Evolutionary conservation across 139 green algal genomes (phyloP).

Genomic region (Picochlorum sp.): DNA sequence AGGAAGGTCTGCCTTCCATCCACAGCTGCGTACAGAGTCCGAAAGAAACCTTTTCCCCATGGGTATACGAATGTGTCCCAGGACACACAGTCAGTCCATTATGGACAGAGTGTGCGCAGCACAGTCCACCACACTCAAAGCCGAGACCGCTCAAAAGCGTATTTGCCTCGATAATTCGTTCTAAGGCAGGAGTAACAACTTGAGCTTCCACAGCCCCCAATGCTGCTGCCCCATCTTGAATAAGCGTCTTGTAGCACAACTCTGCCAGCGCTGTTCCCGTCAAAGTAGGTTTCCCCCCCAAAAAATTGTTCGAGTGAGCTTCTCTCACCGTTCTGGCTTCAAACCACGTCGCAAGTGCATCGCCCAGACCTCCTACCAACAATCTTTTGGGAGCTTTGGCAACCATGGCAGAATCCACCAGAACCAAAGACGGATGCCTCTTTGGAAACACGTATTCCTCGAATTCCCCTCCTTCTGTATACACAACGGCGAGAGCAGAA

Average conservation of each 20-base stretch:
- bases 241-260: conserved; percentile 8
- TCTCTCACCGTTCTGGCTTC: conserved; percentile 12
- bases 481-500: conserved; percentile 13
- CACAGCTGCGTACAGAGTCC: conserved; percentile 12
- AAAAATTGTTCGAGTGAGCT: conserved; percentile 5
- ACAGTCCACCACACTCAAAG: conserved; percentile 14
- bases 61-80: not conserved
- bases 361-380: conserved; percentile 12
- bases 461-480: conserved; percentile 1
- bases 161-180: conserved; percentile 19
- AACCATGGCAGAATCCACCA: conserved; percentile 17
- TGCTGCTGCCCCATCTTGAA: conserved; percentile 4
- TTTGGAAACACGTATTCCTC: not conserved
- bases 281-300: conserved; percentile 5
- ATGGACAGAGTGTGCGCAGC: conserved; percentile 13
- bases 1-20: conserved; percentile 8
- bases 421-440: conserved; percentile 13
- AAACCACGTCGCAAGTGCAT: conserved; percentile 18
- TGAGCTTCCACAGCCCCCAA: not conserved
- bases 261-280: not conserved
- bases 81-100: conserved; percentile 13
- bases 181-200: conserved; percentile 14
- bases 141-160: conserved; percentile 19
- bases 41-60: conserved; percentile 18
- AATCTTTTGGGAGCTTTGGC: not conserved